Evolutionary conservation across 1,284 basidiomycete genomes (phyloP).

Genomic region (Trichosporon sp.): DNA sequence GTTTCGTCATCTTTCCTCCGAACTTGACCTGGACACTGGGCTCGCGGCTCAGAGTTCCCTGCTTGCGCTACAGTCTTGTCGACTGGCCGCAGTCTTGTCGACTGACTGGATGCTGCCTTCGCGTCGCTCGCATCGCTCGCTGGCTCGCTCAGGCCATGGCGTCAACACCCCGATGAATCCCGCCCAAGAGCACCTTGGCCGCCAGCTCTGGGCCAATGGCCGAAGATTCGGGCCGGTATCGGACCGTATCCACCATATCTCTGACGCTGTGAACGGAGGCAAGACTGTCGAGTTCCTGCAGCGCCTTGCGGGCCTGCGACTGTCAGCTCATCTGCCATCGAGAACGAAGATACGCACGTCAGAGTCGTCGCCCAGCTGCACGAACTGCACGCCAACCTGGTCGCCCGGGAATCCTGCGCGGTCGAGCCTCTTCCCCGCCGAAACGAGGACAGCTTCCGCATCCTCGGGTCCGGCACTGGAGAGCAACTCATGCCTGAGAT

Average conservation of each 20-base stretch:
- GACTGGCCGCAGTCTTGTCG: too few relatives aligned
- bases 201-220: slow-evolving; percentile 44
- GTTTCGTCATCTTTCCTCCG: too few relatives aligned
- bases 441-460: slow-evolving; percentile 46
- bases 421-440: slow-evolving; percentile 50
- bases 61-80: too few relatives aligned
- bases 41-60: too few relatives aligned
- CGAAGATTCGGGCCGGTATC: slow-evolving; percentile 37
- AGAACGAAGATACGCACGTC: slow-evolving; percentile 36
- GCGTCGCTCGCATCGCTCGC: too few relatives aligned
- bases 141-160: not conserved
- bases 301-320: slow-evolving; percentile 43
- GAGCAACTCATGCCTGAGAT: slow-evolving; percentile 32
- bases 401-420: slow-evolving; percentile 51
- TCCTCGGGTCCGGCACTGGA: slow-evolving; percentile 45
- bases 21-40: too few relatives aligned
- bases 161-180: slow-evolving; percentile 50
- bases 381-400: slow-evolving; percentile 57
- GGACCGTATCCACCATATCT: slow-evolving; percentile 50
- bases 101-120: too few relatives aligned
- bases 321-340: not conserved
- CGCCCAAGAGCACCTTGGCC: slow-evolving; percentile 51
- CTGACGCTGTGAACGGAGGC: slow-evolving; percentile 41
- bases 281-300: slow-evolving; percentile 54
- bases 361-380: slow-evolving; percentile 54